These are phyloP conservation scores for Aureobasidium vineae DNA, from an alignment of 2,329 filamentous ascomycete species.

Conservation along the genomic window DNA sequence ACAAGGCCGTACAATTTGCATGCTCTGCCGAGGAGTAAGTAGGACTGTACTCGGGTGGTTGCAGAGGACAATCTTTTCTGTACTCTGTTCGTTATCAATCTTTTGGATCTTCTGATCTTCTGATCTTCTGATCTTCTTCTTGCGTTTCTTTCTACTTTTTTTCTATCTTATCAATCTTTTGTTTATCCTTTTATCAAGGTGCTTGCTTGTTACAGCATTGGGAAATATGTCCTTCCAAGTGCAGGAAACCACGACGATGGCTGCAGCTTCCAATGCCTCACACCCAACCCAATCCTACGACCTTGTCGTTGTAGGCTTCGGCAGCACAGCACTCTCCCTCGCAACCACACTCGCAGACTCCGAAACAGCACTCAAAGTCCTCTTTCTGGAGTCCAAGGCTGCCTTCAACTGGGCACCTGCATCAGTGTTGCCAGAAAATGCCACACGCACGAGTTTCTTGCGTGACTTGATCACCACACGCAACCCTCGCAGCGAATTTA, in stretches of 20 bases:
- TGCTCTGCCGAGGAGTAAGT: neutral
- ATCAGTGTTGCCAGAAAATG: conserved; percentile 30
- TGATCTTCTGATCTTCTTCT: neutral
- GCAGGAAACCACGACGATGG: neutral
- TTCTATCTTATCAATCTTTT: conserved; percentile 23
- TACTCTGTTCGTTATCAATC: neutral
- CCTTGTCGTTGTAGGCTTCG: conserved; percentile 34
- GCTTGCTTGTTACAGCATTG: neutral
- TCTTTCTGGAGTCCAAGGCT: conserved; percentile 32
- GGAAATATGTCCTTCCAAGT: conserved; percentile 13
- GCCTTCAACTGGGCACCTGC: conserved; percentile 30
- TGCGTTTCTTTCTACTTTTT: neutral
- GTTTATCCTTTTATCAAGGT: neutral
- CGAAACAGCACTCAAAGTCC: conserved; percentile 28
- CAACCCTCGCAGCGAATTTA: conserved; percentile 35
- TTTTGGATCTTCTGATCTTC: conserved; percentile 1
- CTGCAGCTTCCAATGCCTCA: neutral
- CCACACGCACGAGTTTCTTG: conserved; percentile 32
- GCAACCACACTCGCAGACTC: conserved; percentile 32
- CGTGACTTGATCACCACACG: conserved; percentile 35
- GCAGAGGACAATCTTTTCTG: neutral
- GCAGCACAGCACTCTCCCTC: conserved; percentile 32
- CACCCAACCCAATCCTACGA: conserved; percentile 24
- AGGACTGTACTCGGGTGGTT: neutral
- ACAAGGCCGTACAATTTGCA: neutral